Conservation (phyloP, 2,329 filamentous ascomycete species). For the Microdochium paspali region DNA sequence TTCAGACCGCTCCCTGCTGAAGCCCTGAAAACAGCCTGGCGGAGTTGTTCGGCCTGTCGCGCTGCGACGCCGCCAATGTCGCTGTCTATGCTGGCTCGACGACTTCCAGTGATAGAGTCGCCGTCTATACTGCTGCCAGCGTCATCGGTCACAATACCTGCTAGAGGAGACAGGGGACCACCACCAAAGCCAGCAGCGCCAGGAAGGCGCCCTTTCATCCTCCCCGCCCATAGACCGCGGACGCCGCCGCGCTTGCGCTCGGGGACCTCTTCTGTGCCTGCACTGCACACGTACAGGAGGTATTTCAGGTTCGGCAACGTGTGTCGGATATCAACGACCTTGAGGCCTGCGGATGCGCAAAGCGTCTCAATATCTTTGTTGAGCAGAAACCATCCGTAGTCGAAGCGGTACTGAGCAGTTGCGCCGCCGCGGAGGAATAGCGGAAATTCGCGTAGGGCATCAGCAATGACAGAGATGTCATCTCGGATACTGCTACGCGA, state of each 20-base stretch:
- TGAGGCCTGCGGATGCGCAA: conserved; percentile 57
- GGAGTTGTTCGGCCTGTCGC: conserved; percentile 28
- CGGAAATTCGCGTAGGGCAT: conserved; percentile 63
- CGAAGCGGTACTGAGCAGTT: conserved; percentile 78
- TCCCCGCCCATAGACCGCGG: conserved; percentile 44
- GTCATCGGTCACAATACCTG: conserved; percentile 16
- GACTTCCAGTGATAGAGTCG: conserved; percentile 16
- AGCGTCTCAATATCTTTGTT: conserved; percentile 85
- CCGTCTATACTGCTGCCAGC: conserved; percentile 27
- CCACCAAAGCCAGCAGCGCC: conserved; percentile 4
- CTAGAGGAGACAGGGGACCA: not conserved
- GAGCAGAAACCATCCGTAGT: conserved; percentile 92
- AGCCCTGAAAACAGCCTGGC: conserved; percentile 12
- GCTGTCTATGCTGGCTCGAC: conserved; percentile 34
- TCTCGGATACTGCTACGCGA: conserved; percentile 63
- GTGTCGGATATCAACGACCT: conserved; percentile 82
- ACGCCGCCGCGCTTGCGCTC: conserved; percentile 53
- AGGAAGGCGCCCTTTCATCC: conserved; percentile 17
- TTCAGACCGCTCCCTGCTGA: no score
- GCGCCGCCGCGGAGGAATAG: conserved; percentile 59
- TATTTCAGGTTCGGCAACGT: conserved; percentile 93
- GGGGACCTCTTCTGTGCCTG: conserved; percentile 57
- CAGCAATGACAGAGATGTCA: conserved; percentile 38
- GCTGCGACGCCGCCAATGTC: conserved; percentile 12
- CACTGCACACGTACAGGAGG: conserved; percentile 78